These are phyloP conservation scores for Glycyrrhiza uralensis DNA, from an alignment of 306 rosid genomes.

Conservation along the genomic window DNA sequence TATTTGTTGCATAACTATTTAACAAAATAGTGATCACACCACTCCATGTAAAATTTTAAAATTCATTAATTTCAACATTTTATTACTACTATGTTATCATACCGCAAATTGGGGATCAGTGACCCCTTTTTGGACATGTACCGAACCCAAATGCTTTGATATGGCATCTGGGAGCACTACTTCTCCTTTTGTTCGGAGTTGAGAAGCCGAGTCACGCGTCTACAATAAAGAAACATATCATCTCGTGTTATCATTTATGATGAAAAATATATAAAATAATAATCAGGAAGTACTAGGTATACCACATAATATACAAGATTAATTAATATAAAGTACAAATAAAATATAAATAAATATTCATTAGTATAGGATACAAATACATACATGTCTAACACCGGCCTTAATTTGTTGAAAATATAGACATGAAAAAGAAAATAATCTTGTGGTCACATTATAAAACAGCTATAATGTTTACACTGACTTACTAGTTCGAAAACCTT, in stretches of 20 bases:
- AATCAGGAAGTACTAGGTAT: not conserved
- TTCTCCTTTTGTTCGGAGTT: conserved; percentile 17
- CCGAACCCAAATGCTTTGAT: conserved; percentile 1
- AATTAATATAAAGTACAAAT: too few relatives aligned
- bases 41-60: not conserved
- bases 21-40: too few relatives aligned
- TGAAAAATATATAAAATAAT: not conserved
- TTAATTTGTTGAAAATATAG: not conserved
- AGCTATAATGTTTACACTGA: not conserved
- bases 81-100: not conserved
- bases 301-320: too few relatives aligned
- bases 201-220: conserved; percentile 18
- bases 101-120: conserved; percentile 28
- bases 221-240: not conserved
- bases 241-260: too few relatives aligned
- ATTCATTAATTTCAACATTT: too few relatives aligned
- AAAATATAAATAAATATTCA: too few relatives aligned
- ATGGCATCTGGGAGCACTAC: not conserved
- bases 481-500: conserved; percentile 32
- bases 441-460: not conserved
- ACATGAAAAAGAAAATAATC: not conserved
- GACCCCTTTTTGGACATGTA: conserved; percentile 15
- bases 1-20: not conserved
- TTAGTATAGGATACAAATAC: too few relatives aligned
- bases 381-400: too few relatives aligned